Base-by-base conservation (phyloP, 148 eudicot genomes). In the Diospyros kaki region DNA sequence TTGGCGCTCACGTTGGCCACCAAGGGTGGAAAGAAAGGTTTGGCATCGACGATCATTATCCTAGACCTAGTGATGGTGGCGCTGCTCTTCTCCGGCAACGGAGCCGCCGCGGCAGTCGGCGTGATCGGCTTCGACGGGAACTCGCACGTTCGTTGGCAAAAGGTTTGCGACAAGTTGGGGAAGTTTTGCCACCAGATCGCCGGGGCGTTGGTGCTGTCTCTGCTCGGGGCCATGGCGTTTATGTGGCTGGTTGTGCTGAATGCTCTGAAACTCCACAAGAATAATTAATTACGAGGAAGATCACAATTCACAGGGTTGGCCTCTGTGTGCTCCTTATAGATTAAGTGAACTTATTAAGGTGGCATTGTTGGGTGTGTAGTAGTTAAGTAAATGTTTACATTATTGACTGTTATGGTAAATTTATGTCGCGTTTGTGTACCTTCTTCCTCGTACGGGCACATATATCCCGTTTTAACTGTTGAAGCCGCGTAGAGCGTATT, bases 71-170 rank as follows among this genome's bases (percentile, higher is more conserved):
- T 89, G 9, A 84, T 86, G 83, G 80, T 89, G 78, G 90, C 87
- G 4, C 80, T 91, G 28, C 80, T 91, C 60, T 86, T 81, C 71
- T 87, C 93, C 2, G 69, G 78, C 76, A 67, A 71, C 51, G 93
- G 97, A 3, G 93, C 93, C 4, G 77, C 87, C 12, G 56, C 69
- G 3, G 86, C 87, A 9, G 76, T 86, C 44, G 97, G 97, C 1
- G 38, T 87, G 4, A 64, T 91, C 10, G 97, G 97, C 9, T 46
- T 48, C 15, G 9, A 86, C 9, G 97, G 97, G 1, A 91, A 91
- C 79, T 75, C 90, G 9, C 97, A 91, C 81, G 76, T 89, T 54
- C 84, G 62, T 17, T 91, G 97, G 97, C 73, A 78, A 66, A 89
- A 91, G 76, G 93, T 91, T 18, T 91, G 97, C 74, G 64, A 87